phyloP scores from a whole-genome alignment of 768 basidiomycete genomes.

The Serpula lacrymans region DNA sequence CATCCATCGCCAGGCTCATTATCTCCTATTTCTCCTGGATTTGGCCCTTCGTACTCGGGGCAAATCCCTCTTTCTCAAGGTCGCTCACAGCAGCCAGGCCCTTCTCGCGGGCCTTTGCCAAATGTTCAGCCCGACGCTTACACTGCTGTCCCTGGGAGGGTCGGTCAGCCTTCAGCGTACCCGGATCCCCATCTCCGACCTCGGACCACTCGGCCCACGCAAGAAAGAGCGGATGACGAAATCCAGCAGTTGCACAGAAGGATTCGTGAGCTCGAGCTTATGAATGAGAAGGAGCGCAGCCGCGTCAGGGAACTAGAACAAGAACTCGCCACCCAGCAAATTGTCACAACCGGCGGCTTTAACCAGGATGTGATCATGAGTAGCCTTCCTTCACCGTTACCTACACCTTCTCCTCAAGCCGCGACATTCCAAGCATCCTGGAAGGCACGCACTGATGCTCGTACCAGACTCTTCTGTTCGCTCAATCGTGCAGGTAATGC shows the following conservation, averaged over 20 bases:
- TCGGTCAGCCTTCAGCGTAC: conserved; percentile 21
- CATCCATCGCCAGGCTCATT: conserved; percentile 12
- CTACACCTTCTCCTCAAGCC: conserved; percentile 37
- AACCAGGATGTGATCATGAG: conserved; percentile 14
- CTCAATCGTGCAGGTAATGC: conserved; percentile 86
- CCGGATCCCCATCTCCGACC: conserved; percentile 23
- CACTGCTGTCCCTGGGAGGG: background rate
- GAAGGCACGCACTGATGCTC: conserved; percentile 71
- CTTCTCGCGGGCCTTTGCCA: background rate
- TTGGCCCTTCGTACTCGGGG: conserved; percentile 1
- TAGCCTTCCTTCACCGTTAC: conserved; percentile 15
- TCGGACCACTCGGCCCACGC: conserved; percentile 18
- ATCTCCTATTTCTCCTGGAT: conserved; percentile 10
- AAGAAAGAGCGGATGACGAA: conserved; percentile 44
- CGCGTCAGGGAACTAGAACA: conserved; percentile 47
- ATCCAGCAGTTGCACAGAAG: conserved; percentile 51
- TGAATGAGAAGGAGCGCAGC: conserved; percentile 47
- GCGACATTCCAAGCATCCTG: conserved; percentile 58
- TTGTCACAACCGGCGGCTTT: conserved; percentile 3
- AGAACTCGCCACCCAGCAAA: conserved; percentile 32
- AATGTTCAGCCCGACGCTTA: background rate
- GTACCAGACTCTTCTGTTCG: conserved; percentile 70
- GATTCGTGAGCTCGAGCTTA: conserved; percentile 61
- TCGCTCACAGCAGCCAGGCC: conserved; percentile 1
- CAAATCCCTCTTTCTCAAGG: conserved; percentile 8